Base-by-base conservation (phyloP, 2,329 filamentous ascomycete species). In the Tothia fuscella region DNA sequence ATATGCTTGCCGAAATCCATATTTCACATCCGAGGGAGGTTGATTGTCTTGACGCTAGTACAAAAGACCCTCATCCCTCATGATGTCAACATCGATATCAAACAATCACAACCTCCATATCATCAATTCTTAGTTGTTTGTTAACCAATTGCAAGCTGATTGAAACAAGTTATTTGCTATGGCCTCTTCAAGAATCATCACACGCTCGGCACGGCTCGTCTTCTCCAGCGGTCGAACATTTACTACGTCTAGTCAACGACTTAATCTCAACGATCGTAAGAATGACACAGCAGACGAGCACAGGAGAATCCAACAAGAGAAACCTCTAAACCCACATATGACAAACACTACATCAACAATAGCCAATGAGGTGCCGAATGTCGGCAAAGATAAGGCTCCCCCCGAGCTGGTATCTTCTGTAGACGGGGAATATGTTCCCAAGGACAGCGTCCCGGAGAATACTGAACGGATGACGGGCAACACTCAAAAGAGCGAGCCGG, bases 391-490 rank as follows among this genome's bases (percentile, higher is more conserved):
- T 48, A 65, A 65, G 12, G 53, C 71, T 20, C 76, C 76, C 7
- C 76, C 77, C 2, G 77, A 80, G 56, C 54, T 80, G 46, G 57
- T 80, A 48, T 70, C 65, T 50, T 69, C 68, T 16, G 67, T 70
- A 40, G 71, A 78, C 49, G 60, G 64, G 13, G 62, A 71, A 38
- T 79, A 72, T 54, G 58, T 60, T 7, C 74, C 75, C 32, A 73
- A 72, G 50, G 76, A 80, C 55, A 66, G 71, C 2, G 66, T 71
- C 38, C 73, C 74, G 0, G 72, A 77, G 51, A 78, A 76, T 54
- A 76, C 76, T 6, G 70, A 79, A 55, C 66, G 71, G 46, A 78
- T 79, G 71, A 80, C 75, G 1, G 77, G 77, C 22, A 75, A 74
- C 35, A 74, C 72, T 10, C 76, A 80, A 57, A 58, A 66, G 42